Percentiles rank a stretch among this genome's conserved stretches.
Evolutionary conservation across 352 stramenopile species (phyloP).

Genomic region (Globisporangium irregulare): DNA sequence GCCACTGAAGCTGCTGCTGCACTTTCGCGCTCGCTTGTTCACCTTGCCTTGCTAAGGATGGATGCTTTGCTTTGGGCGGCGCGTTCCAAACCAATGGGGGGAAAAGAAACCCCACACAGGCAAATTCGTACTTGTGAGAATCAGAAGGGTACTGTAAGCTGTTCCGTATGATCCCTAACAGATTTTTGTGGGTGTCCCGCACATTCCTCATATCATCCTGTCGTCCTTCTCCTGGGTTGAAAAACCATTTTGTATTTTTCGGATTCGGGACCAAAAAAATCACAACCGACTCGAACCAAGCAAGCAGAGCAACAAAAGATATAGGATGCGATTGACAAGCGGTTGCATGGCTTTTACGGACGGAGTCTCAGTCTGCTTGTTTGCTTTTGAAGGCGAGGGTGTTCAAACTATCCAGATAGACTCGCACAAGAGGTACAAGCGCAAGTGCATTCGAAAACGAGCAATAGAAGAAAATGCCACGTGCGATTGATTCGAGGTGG

Average conservation of each 20-base stretch:
- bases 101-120: not conserved
- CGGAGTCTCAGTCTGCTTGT: not conserved
- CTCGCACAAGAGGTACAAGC: no score
- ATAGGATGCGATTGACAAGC: not conserved
- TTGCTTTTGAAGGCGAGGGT: not conserved
- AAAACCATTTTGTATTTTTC: not conserved
- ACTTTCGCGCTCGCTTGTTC: not conserved
- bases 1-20: not conserved
- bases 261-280: not conserved
- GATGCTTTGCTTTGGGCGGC: slow-evolving; percentile 1
- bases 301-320: not conserved
- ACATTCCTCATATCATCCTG: not conserved
- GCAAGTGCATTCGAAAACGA: not conserved
- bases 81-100: slow-evolving; percentile 12
- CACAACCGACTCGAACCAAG: not conserved
- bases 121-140: not conserved
- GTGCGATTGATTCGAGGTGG: no score
- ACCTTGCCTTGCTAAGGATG: slow-evolving; percentile 2
- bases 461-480: not conserved
- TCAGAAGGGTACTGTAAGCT: not conserved
- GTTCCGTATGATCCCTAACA: not conserved
- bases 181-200: not conserved
- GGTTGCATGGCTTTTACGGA: not conserved
- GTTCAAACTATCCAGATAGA: no score
- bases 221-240: slow-evolving; percentile 2